Conservation (phyloP, 208 protist species). For the Phytomonas sp. region DNA sequence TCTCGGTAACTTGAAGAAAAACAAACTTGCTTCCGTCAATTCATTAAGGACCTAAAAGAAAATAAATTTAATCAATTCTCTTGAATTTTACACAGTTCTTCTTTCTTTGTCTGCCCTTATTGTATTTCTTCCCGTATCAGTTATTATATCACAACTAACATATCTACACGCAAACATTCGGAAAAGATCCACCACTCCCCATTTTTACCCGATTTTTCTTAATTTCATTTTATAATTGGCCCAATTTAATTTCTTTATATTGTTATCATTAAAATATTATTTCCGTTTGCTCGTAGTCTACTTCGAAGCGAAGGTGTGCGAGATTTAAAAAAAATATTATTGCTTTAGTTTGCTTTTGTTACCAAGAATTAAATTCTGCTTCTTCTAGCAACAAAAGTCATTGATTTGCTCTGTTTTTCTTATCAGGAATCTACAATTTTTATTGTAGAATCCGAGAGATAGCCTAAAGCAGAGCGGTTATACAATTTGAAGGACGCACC, state of each 20-base stretch:
- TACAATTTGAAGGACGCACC: too few species aligned
- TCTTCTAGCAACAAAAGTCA: not conserved
- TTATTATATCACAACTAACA: not conserved
- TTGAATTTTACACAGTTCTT: too few species aligned
- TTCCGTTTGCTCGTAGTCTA: slow-evolving; percentile 5
- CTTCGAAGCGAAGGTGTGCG: not conserved
- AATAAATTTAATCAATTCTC: too few species aligned
- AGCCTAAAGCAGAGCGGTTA: too few species aligned
- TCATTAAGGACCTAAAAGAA: too few species aligned
- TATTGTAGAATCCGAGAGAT: too few species aligned
- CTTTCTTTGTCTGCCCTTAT: slow-evolving; percentile 2
- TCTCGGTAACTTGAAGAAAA: too few species aligned
- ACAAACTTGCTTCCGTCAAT: too few species aligned
- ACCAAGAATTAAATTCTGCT: not conserved
- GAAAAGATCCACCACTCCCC: too few species aligned
- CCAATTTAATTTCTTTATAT: slow-evolving; percentile 2
- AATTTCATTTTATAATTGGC: not conserved
- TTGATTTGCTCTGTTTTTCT: slow-evolving; percentile 1
- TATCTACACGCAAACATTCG: not conserved
- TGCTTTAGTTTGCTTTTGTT: slow-evolving; percentile 3
- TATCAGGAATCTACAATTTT: not conserved
- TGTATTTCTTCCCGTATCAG: slow-evolving; percentile 1
- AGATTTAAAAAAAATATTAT: not conserved
- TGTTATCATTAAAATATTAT: slow-evolving; percentile 8
- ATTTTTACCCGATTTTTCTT: too few species aligned